phyloP scores from a whole-genome alignment of 2,329 filamentous ascomycete species.

The Neonectria neomacrospora region DNA sequence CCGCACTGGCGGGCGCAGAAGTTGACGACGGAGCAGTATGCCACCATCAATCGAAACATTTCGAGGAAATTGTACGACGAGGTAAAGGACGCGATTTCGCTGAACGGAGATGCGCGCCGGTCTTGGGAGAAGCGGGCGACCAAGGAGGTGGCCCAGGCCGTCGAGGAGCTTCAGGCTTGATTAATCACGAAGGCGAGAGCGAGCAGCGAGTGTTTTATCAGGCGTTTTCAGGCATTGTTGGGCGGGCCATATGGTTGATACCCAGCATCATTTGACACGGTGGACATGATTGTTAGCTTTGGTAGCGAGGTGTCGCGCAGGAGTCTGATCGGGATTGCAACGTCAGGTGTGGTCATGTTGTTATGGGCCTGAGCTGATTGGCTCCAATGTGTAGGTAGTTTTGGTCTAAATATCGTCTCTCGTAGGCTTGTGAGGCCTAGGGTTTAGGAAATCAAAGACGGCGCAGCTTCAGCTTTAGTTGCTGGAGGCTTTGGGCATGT shows the following conservation, averaged over 20 bases:
- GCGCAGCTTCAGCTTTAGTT: conserved; percentile 14
- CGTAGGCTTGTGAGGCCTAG: conserved; percentile 24
- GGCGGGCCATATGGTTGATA: conserved; percentile 48
- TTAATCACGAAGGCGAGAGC: conserved; percentile 37
- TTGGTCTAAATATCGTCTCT: conserved; percentile 37
- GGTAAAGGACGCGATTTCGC: conserved; percentile 62
- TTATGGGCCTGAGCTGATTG: conserved; percentile 30
- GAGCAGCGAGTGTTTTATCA: conserved; percentile 40
- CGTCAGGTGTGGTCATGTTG: conserved; percentile 33
- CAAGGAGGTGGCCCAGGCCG: conserved; percentile 81
- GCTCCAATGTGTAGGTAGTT: conserved; percentile 34
- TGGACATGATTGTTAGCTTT: conserved; percentile 43
- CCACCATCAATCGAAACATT: conserved; percentile 88
- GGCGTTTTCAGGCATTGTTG: conserved; percentile 47
- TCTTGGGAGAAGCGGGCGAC: conserved; percentile 81
- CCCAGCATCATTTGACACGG: conserved; percentile 47
- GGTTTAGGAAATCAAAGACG: conserved; percentile 29
- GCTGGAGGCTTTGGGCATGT: conserved; percentile 1
- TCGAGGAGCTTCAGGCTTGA: conserved; percentile 67
- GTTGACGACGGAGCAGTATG: conserved; percentile 90
- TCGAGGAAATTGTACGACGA: conserved; percentile 88
- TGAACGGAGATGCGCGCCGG: conserved; percentile 74
- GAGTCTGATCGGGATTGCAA: conserved; percentile 38
- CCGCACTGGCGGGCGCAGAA: conserved; percentile 84
- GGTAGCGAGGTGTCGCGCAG: conserved; percentile 42